phyloP scores from a whole-genome alignment of 2,329 filamentous ascomycete genomes.

The Exserohilum rostratum region DNA sequence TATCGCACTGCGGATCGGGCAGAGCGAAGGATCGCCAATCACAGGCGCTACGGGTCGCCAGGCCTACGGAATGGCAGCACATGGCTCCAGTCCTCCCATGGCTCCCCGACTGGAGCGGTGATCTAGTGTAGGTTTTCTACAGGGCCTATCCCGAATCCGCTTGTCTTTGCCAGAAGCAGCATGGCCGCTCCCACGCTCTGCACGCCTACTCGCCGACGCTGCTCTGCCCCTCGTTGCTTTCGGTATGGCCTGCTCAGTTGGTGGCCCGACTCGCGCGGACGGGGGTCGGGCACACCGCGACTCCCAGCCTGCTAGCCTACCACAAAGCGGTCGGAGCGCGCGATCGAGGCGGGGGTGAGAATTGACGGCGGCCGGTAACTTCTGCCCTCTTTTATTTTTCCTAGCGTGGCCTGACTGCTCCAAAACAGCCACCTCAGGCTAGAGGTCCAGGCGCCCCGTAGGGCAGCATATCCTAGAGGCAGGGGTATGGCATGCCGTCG shows the following conservation, averaged over 20 bases:
- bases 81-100: slow-evolving; percentile 19
- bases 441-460: slow-evolving; percentile 39
- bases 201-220: slow-evolving; percentile 29
- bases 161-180: slow-evolving; percentile 36
- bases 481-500: slow-evolving; percentile 36
- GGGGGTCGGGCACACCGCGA: slow-evolving; percentile 46
- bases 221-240: slow-evolving; percentile 26
- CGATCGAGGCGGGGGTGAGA: slow-evolving; percentile 46
- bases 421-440: slow-evolving; percentile 43
- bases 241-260: slow-evolving; percentile 26
- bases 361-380: slow-evolving; percentile 36
- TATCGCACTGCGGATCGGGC: slow-evolving; percentile 17
- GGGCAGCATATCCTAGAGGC: slow-evolving; percentile 34
- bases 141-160: slow-evolving; percentile 35
- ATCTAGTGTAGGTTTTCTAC: slow-evolving; percentile 31
- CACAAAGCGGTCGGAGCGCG: slow-evolving; percentile 45
- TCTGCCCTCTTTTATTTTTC: slow-evolving; percentile 45
- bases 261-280: slow-evolving; percentile 28
- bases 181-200: slow-evolving; percentile 25
- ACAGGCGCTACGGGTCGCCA: slow-evolving; percentile 19
- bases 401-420: slow-evolving; percentile 46
- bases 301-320: slow-evolving; percentile 36
- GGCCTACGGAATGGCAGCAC: slow-evolving; percentile 23
- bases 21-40: slow-evolving; percentile 32
- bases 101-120: slow-evolving; percentile 40